A percentile compares a stretch with the other conserved stretches of the same genome.
phyloP scores from a whole-genome alignment of 2,329 filamentous ascomycete genomes.

The Epichloe coenophiala region DNA sequence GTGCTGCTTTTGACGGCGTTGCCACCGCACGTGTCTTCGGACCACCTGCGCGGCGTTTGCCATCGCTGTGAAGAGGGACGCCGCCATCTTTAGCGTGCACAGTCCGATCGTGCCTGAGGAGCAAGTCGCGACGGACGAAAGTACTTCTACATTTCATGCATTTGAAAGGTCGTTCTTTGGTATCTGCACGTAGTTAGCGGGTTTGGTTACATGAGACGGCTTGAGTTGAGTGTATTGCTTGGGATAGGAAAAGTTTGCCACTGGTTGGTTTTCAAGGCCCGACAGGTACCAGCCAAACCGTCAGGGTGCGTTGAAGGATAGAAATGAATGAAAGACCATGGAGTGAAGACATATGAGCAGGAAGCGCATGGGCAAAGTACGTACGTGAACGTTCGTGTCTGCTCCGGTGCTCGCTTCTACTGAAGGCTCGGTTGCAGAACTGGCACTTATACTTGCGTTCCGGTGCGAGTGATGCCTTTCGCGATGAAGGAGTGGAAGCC shows the following conservation, averaged over 20 bases:
- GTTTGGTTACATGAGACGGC: slow-evolving; percentile 1
- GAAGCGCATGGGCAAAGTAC: slow-evolving; percentile 27
- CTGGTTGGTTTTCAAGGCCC: not conserved
- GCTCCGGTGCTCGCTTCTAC: slow-evolving; percentile 91
- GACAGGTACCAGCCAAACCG: not conserved
- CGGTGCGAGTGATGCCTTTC: slow-evolving; percentile 64
- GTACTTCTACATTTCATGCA: slow-evolving; percentile 97
- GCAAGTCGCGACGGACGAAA: slow-evolving; percentile 91
- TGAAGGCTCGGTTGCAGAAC: slow-evolving; percentile 96
- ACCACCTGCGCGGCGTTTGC: slow-evolving; percentile 65
- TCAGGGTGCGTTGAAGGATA: not conserved
- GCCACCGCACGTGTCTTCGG: slow-evolving; percentile 52
- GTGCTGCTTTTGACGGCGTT: slow-evolving; percentile 60
- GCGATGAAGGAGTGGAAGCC: slow-evolving; percentile 55
- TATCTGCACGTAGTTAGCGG: slow-evolving; percentile 46
- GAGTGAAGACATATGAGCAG: not conserved
- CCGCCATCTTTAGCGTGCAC: slow-evolving; percentile 98
- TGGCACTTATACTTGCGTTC: slow-evolving; percentile 99
- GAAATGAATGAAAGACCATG: not conserved
- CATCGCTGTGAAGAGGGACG: slow-evolving; percentile 83
- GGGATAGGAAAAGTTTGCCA: not conserved
- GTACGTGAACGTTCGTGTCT: slow-evolving; percentile 96
- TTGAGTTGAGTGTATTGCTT: slow-evolving; percentile 2
- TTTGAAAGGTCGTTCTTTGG: slow-evolving; percentile 97
- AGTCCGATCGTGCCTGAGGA: slow-evolving; percentile 92